Conservation (phyloP, 129 eudicot genomes). For the Helianthus tuberosus region DNA sequence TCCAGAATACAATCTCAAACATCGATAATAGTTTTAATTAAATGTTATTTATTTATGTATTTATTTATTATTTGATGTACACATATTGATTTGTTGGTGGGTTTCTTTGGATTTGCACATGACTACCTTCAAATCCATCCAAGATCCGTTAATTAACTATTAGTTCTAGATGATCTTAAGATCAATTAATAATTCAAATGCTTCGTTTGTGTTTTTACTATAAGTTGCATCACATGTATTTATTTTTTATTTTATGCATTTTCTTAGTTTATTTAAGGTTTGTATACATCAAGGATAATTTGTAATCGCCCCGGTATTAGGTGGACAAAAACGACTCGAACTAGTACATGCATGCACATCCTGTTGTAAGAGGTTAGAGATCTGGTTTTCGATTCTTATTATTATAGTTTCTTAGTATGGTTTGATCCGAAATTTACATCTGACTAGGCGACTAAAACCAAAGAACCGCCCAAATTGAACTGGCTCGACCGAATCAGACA, state of each 20-base stretch:
- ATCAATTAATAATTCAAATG: conserved; percentile 12
- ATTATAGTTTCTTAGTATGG: no score
- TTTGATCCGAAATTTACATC: no score
- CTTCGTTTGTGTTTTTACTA: conserved; percentile 13
- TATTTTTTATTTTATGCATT: not conserved
- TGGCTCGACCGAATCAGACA: no score
- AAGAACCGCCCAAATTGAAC: no score
- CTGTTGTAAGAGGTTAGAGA: no score
- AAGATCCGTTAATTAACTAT: conserved; percentile 21
- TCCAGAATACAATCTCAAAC: not conserved
- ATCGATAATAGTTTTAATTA: not conserved
- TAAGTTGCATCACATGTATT: not conserved
- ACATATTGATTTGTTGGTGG: conserved; percentile 17
- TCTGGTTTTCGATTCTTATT: no score
- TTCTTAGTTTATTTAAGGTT: not conserved
- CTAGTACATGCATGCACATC: no score
- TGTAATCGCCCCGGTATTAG: no score
- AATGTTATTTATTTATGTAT: not conserved
- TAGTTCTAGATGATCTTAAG: conserved; percentile 10
- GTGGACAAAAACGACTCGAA: no score
- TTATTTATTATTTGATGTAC: not conserved
- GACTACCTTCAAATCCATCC: conserved; percentile 13
- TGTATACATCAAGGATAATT: not conserved
- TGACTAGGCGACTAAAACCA: no score
- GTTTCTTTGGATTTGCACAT: conserved; percentile 2